A percentile compares a stretch with the other conserved stretches of the same genome.
Evolutionary conservation across 108 stramenopile genomes (phyloP).

Genomic region (Conticribra weissflogii): DNA sequence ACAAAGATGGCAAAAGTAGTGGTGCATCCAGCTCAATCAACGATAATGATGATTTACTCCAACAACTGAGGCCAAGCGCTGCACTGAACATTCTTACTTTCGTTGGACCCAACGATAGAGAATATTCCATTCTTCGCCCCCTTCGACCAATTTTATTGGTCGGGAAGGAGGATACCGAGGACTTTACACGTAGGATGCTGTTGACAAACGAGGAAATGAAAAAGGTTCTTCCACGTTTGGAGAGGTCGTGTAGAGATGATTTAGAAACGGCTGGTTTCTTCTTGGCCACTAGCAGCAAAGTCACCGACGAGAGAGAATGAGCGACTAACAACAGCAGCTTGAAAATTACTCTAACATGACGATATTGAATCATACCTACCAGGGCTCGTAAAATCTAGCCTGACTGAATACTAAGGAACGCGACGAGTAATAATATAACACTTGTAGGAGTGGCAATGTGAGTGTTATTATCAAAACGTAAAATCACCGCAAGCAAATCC

Average conservation of each 20-base stretch:
- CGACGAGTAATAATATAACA: too few relatives aligned
- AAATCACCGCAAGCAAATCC: too few relatives aligned
- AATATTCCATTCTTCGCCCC: slow-evolving; percentile 36
- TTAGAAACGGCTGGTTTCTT: slow-evolving; percentile 44
- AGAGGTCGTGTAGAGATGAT: slow-evolving; percentile 31
- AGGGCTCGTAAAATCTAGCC: too few relatives aligned
- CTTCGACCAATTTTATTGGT: slow-evolving; percentile 35
- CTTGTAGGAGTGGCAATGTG: too few relatives aligned
- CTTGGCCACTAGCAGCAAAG: slow-evolving; percentile 10
- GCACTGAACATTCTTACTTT: slow-evolving; percentile 36
- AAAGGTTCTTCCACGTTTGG: slow-evolving; percentile 33
- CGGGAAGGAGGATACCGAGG: slow-evolving; percentile 47
- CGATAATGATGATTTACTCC: slow-evolving; percentile 25
- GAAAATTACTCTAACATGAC: too few relatives aligned
- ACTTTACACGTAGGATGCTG: slow-evolving; percentile 45
- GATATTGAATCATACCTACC: too few relatives aligned
- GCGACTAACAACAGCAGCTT: too few relatives aligned
- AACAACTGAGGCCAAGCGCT: slow-evolving; percentile 39
- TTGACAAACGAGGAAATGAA: slow-evolving; percentile 36
- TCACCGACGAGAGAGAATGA: background rate
- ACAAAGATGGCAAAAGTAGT: background rate
- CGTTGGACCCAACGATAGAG: slow-evolving; percentile 29
- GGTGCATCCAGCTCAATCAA: background rate
- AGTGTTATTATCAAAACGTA: too few relatives aligned
- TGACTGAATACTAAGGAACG: too few relatives aligned